Percentiles rank a stretch among this genome's conserved stretches.
Evolutionary conservation across 2,329 filamentous ascomycete genomes (phyloP).

Genomic region (Ophiognomonia clavigignenti-juglandacearum): DNA sequence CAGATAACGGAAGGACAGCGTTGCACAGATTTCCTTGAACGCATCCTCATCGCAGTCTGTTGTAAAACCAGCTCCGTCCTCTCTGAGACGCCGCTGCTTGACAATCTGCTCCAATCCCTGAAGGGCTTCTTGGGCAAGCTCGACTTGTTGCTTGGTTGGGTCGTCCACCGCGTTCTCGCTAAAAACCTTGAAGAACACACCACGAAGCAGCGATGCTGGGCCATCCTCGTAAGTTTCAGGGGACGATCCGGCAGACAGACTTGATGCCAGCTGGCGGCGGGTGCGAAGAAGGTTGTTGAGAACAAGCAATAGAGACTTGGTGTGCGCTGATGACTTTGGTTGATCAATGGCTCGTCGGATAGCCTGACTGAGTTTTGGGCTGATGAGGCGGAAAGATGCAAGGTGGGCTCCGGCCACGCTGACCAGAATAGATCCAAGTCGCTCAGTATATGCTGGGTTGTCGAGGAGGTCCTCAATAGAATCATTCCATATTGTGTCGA

Average conservation of each 20-base stretch:
- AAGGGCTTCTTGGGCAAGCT: conserved; percentile 38
- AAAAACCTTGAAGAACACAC: conserved; percentile 37
- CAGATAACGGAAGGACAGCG: conserved; percentile 21
- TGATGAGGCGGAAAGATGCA: conserved; percentile 42
- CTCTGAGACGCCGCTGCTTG: conserved; percentile 31
- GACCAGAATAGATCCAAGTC: conserved; percentile 27
- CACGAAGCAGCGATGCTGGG: conserved; percentile 31
- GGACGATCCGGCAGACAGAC: not conserved
- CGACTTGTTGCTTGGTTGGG: conserved; percentile 31
- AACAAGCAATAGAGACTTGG: conserved; percentile 46
- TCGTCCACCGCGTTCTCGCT: conserved; percentile 25
- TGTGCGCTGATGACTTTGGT: conserved; percentile 44
- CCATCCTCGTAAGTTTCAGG: not conserved
- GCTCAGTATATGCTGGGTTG: conserved; percentile 46
- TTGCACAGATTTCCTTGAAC: conserved; percentile 19
- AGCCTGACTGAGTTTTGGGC: conserved; percentile 40
- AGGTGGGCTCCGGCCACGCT: conserved; percentile 33
- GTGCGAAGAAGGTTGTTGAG: conserved; percentile 41
- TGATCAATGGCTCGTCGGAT: conserved; percentile 47
- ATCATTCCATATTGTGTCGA: conserved; percentile 45
- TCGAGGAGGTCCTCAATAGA: conserved; percentile 45
- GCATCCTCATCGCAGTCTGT: conserved; percentile 1
- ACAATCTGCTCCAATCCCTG: conserved; percentile 42
- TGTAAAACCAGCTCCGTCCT: conserved; percentile 5
- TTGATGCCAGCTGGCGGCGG: conserved; percentile 12